A percentile compares a stretch with the other conserved stretches of the same genome.
Conservation (phyloP, 345 rosid species). For the Gossypium rotundifolium region DNA sequence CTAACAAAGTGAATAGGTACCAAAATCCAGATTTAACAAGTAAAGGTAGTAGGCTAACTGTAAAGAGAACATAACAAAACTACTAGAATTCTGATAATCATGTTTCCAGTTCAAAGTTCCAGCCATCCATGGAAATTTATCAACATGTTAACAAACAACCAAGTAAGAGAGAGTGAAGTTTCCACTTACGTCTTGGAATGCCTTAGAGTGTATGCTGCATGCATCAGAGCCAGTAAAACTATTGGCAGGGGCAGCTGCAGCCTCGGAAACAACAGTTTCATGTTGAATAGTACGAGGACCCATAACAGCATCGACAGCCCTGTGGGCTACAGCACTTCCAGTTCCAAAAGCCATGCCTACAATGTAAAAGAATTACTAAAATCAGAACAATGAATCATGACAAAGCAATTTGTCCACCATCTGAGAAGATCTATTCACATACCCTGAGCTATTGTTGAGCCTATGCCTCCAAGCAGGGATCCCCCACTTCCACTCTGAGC, state of each 20-base stretch:
- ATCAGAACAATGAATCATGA: not conserved
- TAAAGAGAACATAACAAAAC: not conserved
- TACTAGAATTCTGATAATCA: not conserved
- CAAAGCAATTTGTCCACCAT: not conserved
- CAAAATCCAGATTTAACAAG: not conserved
- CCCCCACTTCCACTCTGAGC: slow-evolving; percentile 64
- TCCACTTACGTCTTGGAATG: slow-evolving; percentile 78
- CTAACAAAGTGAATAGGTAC: no score
- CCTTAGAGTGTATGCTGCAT: slow-evolving; percentile 74
- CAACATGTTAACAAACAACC: not conserved
- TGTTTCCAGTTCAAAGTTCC: no score
- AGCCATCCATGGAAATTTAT: not conserved
- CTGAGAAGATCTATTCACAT: slow-evolving; percentile 12
- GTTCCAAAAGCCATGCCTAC: slow-evolving; percentile 95
- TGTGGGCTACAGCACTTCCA: slow-evolving; percentile 90
- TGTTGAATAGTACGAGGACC: slow-evolving; percentile 93
- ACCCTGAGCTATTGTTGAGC: slow-evolving; percentile 98
- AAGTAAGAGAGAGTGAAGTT: not conserved
- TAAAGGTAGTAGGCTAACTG: not conserved
- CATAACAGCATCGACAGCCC: slow-evolving; percentile 88
- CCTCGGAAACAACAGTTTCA: slow-evolving; percentile 54
- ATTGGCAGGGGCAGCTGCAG: slow-evolving; percentile 34
- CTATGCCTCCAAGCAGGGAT: slow-evolving; percentile 74
- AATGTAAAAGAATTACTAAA: not conserved
- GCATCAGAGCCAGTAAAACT: slow-evolving; percentile 45